Evolutionary conservation across 2,329 filamentous ascomycete genomes (phyloP).

Genomic region (Xylariaceae sp.): DNA sequence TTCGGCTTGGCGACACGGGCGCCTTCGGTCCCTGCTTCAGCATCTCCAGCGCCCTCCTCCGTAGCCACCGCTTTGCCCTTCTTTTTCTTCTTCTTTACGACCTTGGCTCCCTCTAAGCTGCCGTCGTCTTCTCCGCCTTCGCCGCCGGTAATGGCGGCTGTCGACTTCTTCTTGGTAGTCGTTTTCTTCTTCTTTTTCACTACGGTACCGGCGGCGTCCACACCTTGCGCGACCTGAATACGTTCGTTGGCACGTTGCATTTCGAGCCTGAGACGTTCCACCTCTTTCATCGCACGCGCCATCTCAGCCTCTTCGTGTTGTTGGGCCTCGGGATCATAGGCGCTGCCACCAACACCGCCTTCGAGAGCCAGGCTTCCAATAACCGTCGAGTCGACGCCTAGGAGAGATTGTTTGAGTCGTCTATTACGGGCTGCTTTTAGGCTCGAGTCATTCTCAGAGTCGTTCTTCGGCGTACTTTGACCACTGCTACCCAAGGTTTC

Average conservation of each 20-base stretch:
- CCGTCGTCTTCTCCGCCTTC: conserved; percentile 3
- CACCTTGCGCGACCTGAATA: conserved; percentile 65
- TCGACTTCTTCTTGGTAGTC: conserved; percentile 47
- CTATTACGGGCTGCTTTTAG: conserved; percentile 45
- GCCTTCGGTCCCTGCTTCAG: conserved; percentile 8
- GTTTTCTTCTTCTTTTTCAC: conserved; percentile 66
- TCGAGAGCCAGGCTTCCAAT: conserved; percentile 69
- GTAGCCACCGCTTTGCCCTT: conserved; percentile 41
- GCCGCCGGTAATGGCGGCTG: conserved; percentile 28
- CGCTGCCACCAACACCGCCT: conserved; percentile 36
- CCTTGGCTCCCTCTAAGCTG: conserved; percentile 6
- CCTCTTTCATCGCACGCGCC: conserved; percentile 79
- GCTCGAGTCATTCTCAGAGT: conserved; percentile 50
- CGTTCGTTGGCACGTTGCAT: conserved; percentile 81
- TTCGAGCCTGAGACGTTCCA: conserved; percentile 78
- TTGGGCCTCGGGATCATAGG: conserved; percentile 58
- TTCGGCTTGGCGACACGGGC: conserved; percentile 35
- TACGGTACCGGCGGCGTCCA: conserved; percentile 58
- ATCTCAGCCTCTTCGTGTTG: conserved; percentile 82
- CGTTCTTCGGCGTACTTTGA: conserved; percentile 45
- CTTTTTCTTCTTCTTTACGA: conserved; percentile 35
- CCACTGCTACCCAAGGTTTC: conserved; percentile 60
- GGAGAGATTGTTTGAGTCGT: conserved; percentile 57
- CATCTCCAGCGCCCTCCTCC: conserved; percentile 25
- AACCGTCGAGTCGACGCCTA: conserved; percentile 83